Evolutionary conservation across 805 yeast species (phyloP).

Genomic region (Tetrapisispora iriomotensis): DNA sequence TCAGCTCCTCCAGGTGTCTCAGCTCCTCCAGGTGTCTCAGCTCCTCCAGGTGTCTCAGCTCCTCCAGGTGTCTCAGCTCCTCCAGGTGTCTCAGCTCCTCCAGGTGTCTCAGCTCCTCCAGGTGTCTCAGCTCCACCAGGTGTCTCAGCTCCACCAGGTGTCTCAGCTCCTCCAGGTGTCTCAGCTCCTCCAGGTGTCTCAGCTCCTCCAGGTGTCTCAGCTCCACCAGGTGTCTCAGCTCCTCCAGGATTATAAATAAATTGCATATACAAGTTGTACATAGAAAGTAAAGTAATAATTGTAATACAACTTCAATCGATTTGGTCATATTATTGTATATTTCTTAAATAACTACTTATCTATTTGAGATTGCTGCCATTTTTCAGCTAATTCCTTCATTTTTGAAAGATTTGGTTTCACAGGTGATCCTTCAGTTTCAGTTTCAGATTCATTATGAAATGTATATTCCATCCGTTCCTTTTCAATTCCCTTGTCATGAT

Average conservation of each 20-base stretch:
- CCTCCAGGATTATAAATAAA: conserved; percentile 16
- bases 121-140: not conserved
- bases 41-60: conserved; percentile 2
- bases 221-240: conserved; percentile 7
- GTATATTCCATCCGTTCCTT: conserved; percentile 51
- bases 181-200: not conserved
- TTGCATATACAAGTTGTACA: too few relatives aligned
- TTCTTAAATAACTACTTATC: not conserved
- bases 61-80: conserved; percentile 2
- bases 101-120: not conserved
- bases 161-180: not conserved
- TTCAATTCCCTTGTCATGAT: conserved; percentile 34
- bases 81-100: conserved; percentile 1
- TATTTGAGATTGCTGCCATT: conserved; percentile 32
- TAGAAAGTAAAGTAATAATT: not conserved
- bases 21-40: conserved; percentile 1
- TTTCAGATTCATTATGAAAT: conserved; percentile 50
- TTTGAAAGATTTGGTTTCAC: conserved; percentile 21
- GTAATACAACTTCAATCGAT: not conserved
- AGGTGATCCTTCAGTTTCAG: not conserved
- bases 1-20: conserved; percentile 2
- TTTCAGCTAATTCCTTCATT: conserved; percentile 39
- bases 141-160: conserved; percentile 1
- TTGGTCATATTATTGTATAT: not conserved
- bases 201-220: conserved; percentile 10